These are phyloP conservation scores for Quercus tomentella DNA, from an alignment of 331 rosid genomes.

Conservation along the genomic window DNA sequence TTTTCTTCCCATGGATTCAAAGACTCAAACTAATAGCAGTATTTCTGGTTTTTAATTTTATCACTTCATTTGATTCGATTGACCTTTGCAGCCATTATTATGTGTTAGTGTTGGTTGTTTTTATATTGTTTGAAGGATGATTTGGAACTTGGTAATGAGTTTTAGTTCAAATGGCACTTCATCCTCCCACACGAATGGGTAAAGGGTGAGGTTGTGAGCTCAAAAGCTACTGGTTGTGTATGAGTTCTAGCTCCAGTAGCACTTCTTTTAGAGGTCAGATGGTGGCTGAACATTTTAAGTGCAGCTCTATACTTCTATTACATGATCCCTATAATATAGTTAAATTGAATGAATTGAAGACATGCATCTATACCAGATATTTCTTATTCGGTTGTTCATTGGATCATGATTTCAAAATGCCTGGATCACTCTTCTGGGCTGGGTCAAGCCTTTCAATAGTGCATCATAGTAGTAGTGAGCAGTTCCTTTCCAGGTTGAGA, in stretches of 20 bases:
- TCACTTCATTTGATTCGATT: neutral
- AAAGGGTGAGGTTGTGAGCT: no score
- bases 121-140: neutral
- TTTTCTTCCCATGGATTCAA: neutral
- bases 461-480: no score
- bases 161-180: no score
- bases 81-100: neutral
- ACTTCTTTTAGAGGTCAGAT: neutral
- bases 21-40: neutral
- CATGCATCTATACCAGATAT: neutral
- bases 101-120: no score
- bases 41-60: neutral
- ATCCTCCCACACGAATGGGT: no score
- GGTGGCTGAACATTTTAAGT: neutral
- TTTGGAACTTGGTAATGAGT: neutral
- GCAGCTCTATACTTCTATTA: neutral
- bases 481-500: no score
- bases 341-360: neutral
- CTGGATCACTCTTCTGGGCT: no score
- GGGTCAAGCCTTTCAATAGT: no score
- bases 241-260: no score
- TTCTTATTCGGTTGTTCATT: no score
- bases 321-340: neutral
- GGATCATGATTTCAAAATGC: no score
- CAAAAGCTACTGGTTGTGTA: no score